A percentile compares a stretch with the other conserved stretches of the same genome.
phyloP scores from a whole-genome alignment of 2,329 filamentous ascomycete species.

The Lecanoromycetidae sp. region DNA sequence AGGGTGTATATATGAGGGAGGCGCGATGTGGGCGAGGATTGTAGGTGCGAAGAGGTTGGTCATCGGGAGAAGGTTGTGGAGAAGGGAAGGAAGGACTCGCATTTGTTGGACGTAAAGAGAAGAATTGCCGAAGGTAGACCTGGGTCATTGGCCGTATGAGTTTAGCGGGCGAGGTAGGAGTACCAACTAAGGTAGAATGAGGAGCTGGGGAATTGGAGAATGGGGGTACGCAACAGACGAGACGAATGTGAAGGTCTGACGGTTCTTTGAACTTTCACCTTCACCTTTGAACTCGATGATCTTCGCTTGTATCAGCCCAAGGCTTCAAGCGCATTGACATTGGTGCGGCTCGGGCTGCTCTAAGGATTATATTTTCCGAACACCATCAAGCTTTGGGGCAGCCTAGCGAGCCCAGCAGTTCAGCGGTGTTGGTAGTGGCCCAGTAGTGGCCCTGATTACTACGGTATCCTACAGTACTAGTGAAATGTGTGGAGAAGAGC shows the following conservation, averaged over 20 bases:
- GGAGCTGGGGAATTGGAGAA: no score
- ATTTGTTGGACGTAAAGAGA: background rate
- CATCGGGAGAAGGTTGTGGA: background rate
- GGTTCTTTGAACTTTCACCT: no score
- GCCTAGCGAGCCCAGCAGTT: no score
- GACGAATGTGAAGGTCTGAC: no score
- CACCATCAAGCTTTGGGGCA: background rate
- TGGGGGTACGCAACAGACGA: no score
- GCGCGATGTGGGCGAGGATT: background rate
- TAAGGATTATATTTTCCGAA: slow-evolving; percentile 7
- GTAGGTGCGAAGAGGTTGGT: background rate
- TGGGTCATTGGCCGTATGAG: no score
- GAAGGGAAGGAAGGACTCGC: background rate
- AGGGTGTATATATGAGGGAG: background rate
- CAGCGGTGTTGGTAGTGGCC: no score
- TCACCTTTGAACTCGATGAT: no score
- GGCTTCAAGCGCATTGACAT: slow-evolving; percentile 7
- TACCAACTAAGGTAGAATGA: no score
- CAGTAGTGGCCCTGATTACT: no score
- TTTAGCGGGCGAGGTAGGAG: background rate
- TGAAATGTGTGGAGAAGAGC: background rate
- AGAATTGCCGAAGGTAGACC: background rate
- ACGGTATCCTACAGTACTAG: no score
- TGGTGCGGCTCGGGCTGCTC: slow-evolving; percentile 5
- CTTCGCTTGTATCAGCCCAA: slow-evolving; percentile 2